A percentile compares a stretch with the other conserved stretches of the same genome.
phyloP scores from a whole-genome alignment of 129 eudicot genomes.

The Centaurea solstitialis region DNA sequence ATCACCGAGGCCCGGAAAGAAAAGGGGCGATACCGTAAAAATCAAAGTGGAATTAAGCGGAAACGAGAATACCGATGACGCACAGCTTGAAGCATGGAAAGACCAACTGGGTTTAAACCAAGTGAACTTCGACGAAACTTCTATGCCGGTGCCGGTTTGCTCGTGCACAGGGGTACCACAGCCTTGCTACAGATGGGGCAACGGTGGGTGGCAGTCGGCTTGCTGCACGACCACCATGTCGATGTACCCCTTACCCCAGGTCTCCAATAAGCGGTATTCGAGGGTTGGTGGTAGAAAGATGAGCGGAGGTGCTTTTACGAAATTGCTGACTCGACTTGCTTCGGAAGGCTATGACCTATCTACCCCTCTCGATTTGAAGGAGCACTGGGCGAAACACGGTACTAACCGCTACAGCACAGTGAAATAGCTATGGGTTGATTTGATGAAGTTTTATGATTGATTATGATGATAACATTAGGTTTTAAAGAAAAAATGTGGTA shows the following conservation, averaged over 20 bases:
- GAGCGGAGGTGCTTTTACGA: conserved; percentile 67
- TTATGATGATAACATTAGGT: background rate
- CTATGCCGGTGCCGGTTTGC: conserved; percentile 79
- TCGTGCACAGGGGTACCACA: conserved; percentile 75
- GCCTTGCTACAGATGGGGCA: conserved; percentile 86
- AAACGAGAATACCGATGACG: conserved; percentile 35
- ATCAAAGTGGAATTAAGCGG: conserved; percentile 28
- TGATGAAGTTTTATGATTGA: background rate
- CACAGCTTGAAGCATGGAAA: conserved; percentile 49
- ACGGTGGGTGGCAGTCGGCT: conserved; percentile 82
- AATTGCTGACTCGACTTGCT: conserved; percentile 61
- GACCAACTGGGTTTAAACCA: conserved; percentile 62
- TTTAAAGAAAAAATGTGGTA: background rate
- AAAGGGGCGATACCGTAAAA: conserved; percentile 36
- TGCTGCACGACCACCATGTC: conserved; percentile 77
- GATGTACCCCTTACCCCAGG: conserved; percentile 64
- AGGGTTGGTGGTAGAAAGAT: conserved; percentile 72
- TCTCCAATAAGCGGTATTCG: conserved; percentile 54
- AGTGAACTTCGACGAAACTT: conserved; percentile 55
- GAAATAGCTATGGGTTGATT: conserved; percentile 37
- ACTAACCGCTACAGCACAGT: conserved; percentile 61
- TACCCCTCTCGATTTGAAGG: conserved; percentile 64
- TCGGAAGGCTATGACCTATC: conserved; percentile 70
- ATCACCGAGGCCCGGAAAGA: conserved; percentile 32
- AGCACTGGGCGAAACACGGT: conserved; percentile 79